A percentile compares a stretch with the other conserved stretches of the same genome.
phyloP scores from a whole-genome alignment of 169 alveolate species.

The Plasmodium relictum region DNA sequence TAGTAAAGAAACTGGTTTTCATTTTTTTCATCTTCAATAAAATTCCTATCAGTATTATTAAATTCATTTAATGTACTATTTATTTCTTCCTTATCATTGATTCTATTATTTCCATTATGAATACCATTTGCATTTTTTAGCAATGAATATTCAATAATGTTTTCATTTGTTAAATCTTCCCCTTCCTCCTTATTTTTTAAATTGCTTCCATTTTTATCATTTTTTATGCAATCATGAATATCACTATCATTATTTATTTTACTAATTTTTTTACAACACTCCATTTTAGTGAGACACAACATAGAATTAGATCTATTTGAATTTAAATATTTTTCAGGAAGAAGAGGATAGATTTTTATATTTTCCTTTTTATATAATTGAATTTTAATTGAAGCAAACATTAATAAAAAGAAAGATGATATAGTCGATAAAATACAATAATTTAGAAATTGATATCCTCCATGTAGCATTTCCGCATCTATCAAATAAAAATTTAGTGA shows the following conservation, averaged over 20 bases:
- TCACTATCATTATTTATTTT: background rate
- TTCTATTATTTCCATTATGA: background rate
- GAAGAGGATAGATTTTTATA: constrained; percentile 24
- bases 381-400: constrained; percentile 42
- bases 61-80: background rate
- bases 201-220: background rate
- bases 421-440: constrained; percentile 58
- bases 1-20: constrained; percentile 32
- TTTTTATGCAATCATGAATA: background rate
- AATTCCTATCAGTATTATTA: background rate
- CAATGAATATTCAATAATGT: background rate
- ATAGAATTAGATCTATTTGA: background rate
- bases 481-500: constrained; percentile 55
- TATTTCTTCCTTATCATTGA: background rate
- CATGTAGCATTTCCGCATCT: constrained; percentile 55
- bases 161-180: background rate
- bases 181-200: background rate
- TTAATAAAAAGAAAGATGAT: constrained; percentile 49
- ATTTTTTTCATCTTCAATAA: background rate
- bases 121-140: background rate
- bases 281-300: background rate
- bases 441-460: constrained; percentile 56
- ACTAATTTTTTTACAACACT: background rate
- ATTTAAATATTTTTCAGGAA: constrained; percentile 7
- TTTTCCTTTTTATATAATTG: constrained; percentile 39